Percentiles rank a stretch among this genome's conserved stretches.
Conservation (phyloP, 306 rosid species). For the Medicago ruthenica region DNA sequence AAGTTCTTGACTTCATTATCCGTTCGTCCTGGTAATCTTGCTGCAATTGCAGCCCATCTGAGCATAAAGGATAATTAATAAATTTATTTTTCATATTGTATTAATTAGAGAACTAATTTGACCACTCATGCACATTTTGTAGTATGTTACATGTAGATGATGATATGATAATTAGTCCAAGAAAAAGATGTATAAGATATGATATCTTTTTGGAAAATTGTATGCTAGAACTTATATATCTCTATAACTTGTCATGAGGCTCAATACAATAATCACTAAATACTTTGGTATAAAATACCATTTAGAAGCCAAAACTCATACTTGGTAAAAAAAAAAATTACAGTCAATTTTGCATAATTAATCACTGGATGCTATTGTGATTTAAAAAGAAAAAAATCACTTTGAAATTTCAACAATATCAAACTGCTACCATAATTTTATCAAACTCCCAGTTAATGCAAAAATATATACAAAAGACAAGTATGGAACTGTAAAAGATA, state of each 20-base stretch:
- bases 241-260: no score
- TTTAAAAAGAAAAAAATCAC: no score
- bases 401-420: no score
- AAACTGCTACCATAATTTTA: no score
- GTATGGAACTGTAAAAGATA: neutral
- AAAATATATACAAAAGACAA: no score
- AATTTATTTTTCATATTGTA: conserved; percentile 6
- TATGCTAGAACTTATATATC: no score
- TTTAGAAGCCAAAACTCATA: neutral
- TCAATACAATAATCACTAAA: no score
- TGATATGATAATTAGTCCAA: no score
- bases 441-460: no score
- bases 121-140: neutral
- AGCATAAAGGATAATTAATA: neutral
- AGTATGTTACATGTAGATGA: neutral
- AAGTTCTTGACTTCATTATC: conserved; percentile 92
- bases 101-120: conserved; percentile 5
- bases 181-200: neutral
- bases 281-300: neutral
- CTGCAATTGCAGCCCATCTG: conserved; percentile 97
- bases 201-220: neutral
- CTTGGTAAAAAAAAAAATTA: no score
- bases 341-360: no score
- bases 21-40: conserved; percentile 86
- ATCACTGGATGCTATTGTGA: no score